Evolutionary conservation across 2,329 filamentous ascomycete species (phyloP), one percentile per base, ranked within the genome.

Genomic region (Xylaria polymorpha): DNA sequence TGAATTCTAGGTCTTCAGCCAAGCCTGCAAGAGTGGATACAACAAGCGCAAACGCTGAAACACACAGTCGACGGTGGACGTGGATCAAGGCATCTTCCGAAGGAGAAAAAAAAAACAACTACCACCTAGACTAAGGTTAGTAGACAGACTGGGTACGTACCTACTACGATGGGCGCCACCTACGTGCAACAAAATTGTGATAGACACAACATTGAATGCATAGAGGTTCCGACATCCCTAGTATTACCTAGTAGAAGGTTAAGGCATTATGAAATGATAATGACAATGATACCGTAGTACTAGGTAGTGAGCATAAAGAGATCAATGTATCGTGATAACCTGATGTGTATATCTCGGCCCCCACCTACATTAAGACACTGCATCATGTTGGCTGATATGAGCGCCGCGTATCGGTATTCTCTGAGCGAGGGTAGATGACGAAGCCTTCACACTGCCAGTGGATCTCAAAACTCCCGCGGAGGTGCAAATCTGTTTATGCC

Each of bases 1-100:
- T 37, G 35, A 50, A 66, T 61, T 61, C 55, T 61, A 57, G 64
- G 60, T 67, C 59, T 67, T 53, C 25, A 61, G 64, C 67, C 56
- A 67, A 64, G 67, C 59, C 62, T 51, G 41, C 22, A 67, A 48
- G 43, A 50, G 65, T 69, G 67, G 64, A 57, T 67, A 61, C 60
- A 64, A 41, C 55, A 53, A 63, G 55, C 60, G 59, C 63, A 53
- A 57, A 67, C 60, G 56, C 39, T 50, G 44, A 63, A 55, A 35
- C 51, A 25, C 22, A 39, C 39, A 22, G 59, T 53, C 22, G 46
- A 39, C 39, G 18, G 59, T 53, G 20, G 46, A 41, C 37, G 56
- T 58, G 56, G 56, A 44, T 12, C 56, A 46, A 35, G 56, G 56
- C 39, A 44, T 46, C 39, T 46, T 44, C 39, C 39, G 41, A 46